phyloP scores from a whole-genome alignment of 2,329 filamentous ascomycete species.

The Xylariaceae sp. region DNA sequence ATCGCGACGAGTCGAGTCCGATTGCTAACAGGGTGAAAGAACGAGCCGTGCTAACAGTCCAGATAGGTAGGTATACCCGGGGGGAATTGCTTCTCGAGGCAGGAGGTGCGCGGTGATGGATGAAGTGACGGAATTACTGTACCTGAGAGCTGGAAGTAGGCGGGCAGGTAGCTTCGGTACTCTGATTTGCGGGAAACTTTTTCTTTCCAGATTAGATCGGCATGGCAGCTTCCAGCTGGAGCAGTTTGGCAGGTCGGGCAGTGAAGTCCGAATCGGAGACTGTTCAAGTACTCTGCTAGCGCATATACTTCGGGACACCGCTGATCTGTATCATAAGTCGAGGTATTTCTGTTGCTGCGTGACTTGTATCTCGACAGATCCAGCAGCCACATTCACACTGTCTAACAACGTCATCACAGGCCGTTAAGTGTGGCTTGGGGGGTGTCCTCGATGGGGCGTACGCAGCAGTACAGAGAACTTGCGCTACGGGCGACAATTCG shows the following conservation, averaged over 20 bases:
- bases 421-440: background rate
- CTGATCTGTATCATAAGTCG: background rate
- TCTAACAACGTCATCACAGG: background rate
- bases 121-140: slow-evolving; percentile 2
- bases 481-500: background rate
- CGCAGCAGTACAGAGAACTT: too few species aligned
- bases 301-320: background rate
- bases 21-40: background rate
- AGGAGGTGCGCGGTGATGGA: background rate
- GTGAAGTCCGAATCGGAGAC: too few species aligned
- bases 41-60: background rate
- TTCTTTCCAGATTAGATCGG: background rate
- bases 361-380: background rate
- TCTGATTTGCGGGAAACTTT: slow-evolving; percentile 3
- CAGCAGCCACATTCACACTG: background rate
- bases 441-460: too few species aligned
- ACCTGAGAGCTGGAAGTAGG: background rate
- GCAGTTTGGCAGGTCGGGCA: background rate
- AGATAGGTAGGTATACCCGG: background rate
- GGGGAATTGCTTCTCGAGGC: background rate
- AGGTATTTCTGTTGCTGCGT: background rate
- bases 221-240: too few species aligned
- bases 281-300: background rate
- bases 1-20: slow-evolving; percentile 29
- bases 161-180: background rate